phyloP scores from a whole-genome alignment of 2,329 filamentous ascomycete genomes.

The Coleophoma eucalyptorum region DNA sequence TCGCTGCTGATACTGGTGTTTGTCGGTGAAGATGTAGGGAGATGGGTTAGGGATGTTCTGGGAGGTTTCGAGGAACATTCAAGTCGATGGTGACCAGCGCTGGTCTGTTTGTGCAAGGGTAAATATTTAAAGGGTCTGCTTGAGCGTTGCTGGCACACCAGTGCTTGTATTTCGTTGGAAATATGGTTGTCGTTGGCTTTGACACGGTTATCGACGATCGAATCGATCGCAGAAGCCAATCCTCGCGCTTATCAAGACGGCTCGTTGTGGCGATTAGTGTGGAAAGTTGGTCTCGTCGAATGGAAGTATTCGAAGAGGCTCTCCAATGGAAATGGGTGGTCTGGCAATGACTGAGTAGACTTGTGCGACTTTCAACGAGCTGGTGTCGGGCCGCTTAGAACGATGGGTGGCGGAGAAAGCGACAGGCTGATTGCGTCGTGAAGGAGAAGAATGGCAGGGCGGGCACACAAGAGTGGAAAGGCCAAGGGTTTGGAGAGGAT shows the following conservation, averaged over 20 bases:
- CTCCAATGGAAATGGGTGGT: too few relatives aligned
- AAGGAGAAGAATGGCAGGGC: not conserved
- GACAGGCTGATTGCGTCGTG: not conserved
- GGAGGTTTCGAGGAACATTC: constrained; percentile 30
- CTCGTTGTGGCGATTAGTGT: not conserved
- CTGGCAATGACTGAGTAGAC: not conserved
- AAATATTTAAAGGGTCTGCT: too few relatives aligned
- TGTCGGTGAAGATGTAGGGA: constrained; percentile 13
- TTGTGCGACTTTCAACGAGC: constrained; percentile 4
- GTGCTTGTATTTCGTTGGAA: not conserved
- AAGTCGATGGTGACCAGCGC: constrained; percentile 62
- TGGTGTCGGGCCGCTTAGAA: not conserved
- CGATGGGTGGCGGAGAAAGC: not conserved
- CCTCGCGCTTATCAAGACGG: constrained; percentile 8
- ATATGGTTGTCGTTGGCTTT: not conserved
- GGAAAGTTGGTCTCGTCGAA: not conserved
- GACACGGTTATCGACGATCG: not conserved
- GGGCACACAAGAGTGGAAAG: not conserved
- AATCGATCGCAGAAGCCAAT: not conserved
- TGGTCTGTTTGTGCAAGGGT: constrained; percentile 12
- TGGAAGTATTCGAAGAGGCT: too few relatives aligned
- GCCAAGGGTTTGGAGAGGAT: not conserved
- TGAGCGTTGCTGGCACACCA: too few relatives aligned
- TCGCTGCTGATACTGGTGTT: constrained; percentile 7
- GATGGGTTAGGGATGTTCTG: constrained; percentile 15